These are phyloP conservation scores for Tulasnella sp. DNA, from an alignment of 768 basidiomycete genomes.

Conservation along the genomic window DNA sequence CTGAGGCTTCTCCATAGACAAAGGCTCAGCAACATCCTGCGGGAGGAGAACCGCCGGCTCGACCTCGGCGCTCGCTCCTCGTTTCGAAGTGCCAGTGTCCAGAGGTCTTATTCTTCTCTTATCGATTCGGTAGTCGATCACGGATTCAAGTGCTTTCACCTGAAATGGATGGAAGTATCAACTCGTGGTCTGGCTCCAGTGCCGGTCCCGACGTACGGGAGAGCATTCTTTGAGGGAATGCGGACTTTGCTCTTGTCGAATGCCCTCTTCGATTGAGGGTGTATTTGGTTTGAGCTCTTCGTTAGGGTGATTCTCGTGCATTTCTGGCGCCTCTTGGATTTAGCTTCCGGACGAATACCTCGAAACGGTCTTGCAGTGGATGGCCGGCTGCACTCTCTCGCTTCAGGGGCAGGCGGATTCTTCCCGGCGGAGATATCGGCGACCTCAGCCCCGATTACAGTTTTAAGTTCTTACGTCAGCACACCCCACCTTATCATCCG, in stretches of 20 bases:
- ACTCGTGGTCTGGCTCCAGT: neutral
- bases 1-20: neutral
- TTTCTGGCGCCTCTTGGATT: neutral
- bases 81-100: neutral
- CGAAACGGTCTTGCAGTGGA: neutral
- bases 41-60: neutral
- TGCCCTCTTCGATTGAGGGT: neutral
- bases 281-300: neutral
- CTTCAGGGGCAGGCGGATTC: neutral
- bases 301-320: neutral
- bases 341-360: neutral
- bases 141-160: neutral
- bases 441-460: neutral
- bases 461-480: conserved; percentile 4
- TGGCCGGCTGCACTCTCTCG: too few species aligned
- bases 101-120: neutral
- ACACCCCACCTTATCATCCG: neutral
- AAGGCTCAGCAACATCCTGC: neutral
- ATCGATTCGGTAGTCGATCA: neutral
- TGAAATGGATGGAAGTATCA: neutral
- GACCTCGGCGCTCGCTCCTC: neutral
- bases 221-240: neutral
- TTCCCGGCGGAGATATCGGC: neutral
- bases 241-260: neutral
- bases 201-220: neutral